phyloP scores from a whole-genome alignment of 2,329 filamentous ascomycete genomes.

The Cladophialophora psammophila region DNA sequence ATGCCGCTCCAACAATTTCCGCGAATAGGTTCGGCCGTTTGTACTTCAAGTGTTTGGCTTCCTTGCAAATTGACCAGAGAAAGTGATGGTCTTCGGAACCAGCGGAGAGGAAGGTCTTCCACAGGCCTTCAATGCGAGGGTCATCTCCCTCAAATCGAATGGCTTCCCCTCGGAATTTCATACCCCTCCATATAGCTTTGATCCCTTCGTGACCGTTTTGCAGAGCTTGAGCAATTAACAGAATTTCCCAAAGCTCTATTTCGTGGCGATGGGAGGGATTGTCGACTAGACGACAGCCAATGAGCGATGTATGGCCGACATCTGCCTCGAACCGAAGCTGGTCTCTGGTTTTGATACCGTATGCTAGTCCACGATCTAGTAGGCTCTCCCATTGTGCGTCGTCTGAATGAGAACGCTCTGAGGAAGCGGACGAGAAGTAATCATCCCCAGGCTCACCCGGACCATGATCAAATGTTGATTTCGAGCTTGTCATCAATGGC shows the following conservation, averaged over 20 bases:
- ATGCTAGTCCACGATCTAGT: slow-evolving; percentile 34
- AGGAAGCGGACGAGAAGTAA: slow-evolving; percentile 12
- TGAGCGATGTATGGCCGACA: slow-evolving; percentile 46
- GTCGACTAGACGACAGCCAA: slow-evolving; percentile 51
- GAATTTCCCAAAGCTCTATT: slow-evolving; percentile 54
- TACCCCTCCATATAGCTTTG: slow-evolving; percentile 49
- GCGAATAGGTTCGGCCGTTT: slow-evolving; percentile 52
- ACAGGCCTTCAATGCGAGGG: slow-evolving; percentile 32
- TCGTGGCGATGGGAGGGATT: slow-evolving; percentile 44
- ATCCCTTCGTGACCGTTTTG: slow-evolving; percentile 53
- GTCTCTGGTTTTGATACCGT: slow-evolving; percentile 44
- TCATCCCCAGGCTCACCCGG: neutral
- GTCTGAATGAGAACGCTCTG: neutral
- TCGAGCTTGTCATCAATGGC: slow-evolving; percentile 5
- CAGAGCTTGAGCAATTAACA: slow-evolving; percentile 54
- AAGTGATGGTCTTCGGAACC: slow-evolving; percentile 31
- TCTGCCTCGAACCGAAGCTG: slow-evolving; percentile 53
- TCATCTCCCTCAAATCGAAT: slow-evolving; percentile 36
- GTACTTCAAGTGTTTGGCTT: slow-evolving; percentile 22
- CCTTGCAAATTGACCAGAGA: slow-evolving; percentile 31
- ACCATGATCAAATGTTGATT: neutral
- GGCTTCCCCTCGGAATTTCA: slow-evolving; percentile 34
- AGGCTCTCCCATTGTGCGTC: slow-evolving; percentile 27
- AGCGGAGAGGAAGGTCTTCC: slow-evolving; percentile 35
- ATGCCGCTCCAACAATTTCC: slow-evolving; percentile 51